Conservation (phyloP, 164 flowering plant species). For the Vitis rupestris region DNA sequence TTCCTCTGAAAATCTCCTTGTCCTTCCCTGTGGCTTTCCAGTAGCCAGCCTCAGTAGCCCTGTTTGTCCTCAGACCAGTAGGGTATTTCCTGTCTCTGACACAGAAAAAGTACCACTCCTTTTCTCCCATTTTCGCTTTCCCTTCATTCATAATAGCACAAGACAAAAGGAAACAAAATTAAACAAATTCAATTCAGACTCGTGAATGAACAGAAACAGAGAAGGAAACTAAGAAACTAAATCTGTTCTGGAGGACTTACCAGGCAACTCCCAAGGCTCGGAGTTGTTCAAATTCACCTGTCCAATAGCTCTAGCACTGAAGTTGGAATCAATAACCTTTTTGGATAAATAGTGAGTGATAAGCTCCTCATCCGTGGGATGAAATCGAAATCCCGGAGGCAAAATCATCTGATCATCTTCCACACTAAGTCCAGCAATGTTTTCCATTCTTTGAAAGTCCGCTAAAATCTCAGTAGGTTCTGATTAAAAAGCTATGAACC, state of each 20-base stretch:
- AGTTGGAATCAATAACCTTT: constrained; percentile 52
- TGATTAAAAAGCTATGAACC: background rate
- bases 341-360: constrained; percentile 71
- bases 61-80: constrained; percentile 87
- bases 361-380: constrained; percentile 94
- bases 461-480: background rate
- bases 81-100: constrained; percentile 93
- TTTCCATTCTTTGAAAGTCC: constrained; percentile 35
- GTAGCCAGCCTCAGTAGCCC: constrained; percentile 89
- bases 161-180: constrained; percentile 1
- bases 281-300: constrained; percentile 92
- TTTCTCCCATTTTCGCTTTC: constrained; percentile 92
- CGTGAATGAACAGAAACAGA: background rate
- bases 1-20: constrained; percentile 74
- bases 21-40: constrained; percentile 99
- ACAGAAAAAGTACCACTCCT: constrained; percentile 96
- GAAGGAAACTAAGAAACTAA: background rate
- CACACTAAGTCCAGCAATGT: constrained; percentile 21
- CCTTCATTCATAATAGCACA: constrained; percentile 35
- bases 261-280: constrained; percentile 96
- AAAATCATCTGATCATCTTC: constrained; percentile 64
- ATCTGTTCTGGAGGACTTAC: constrained; percentile 32
- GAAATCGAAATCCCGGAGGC: constrained; percentile 92
- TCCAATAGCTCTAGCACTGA: constrained; percentile 71
- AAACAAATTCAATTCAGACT: background rate